Base-by-base conservation (phyloP, 768 basidiomycete genomes). In the Agrocybe chaxingu region DNA sequence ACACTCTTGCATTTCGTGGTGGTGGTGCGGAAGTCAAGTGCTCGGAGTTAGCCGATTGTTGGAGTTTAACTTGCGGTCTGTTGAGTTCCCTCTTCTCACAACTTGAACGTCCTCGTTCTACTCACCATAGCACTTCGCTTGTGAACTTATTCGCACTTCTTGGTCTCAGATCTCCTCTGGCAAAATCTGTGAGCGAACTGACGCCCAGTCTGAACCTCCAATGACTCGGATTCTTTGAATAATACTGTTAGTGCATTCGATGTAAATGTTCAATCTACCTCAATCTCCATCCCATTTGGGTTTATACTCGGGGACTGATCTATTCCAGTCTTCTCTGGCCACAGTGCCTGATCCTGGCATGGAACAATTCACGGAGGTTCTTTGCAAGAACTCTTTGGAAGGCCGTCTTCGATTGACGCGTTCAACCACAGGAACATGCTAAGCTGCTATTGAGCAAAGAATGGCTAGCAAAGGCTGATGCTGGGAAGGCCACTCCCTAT, bases 381-480 rank as follows among this genome's bases (percentile, higher is more conserved):
- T 48, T 47, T 36, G 37, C 45, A 19, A 31, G 3, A 5, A 19
- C n/a, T 16, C 24, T 24, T 16, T 24, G 33, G 37, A 41, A 38
- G 18, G 32, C 7, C 19, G 12, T n/a, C 9, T 42, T 13, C 37
- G 32, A 38, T 9, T 8, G 12, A 8, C 32, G 39, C n/a, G 46
- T 38, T 32, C 30, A 32, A 16, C 42, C 47, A 35, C 52, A 89
- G 87, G 79, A 81, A 42, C 73, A 81, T 48, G 70, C 76, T 32
- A 81, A 80, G 47, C 62, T 65, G 32, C 73, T 90, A 31, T 68
- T 86, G 29, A 69, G 69, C 49, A 86, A 82, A 62, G 87, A 89
- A 65, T 91, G 89, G 89, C 72, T 90, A 9, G 80, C 79, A 31
- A 89, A 85, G 63, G 70, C 77, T 45, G 83, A 89, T 60, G 70